Base-by-base conservation (phyloP, 129 eudicot genomes). In the Flaveria ramosissima region DNA sequence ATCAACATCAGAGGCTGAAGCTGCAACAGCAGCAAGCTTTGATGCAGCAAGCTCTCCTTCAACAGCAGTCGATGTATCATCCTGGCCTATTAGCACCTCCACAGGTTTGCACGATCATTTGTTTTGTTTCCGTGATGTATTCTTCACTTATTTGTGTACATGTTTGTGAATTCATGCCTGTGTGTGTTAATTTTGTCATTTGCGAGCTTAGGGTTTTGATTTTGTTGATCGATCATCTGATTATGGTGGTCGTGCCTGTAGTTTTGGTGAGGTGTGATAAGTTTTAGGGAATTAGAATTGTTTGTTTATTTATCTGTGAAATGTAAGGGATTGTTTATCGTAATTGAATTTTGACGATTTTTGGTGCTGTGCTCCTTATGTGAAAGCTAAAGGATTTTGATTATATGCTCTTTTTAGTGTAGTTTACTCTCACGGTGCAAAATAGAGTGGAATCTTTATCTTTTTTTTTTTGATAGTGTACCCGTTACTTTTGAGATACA, bases 31-130 rank as follows among this genome's bases (percentile, higher is more conserved):
- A 62, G 2, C 68, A 88, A 81, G 96, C 92, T 51, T 69, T 92
- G 87, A 90, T 92, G 98, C 98, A 93, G 51, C 98, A 93, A 82
- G 95, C 96, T 72, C 87, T 93, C 63, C 92, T 90, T 65, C 98
- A 92, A 70, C 97, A 93, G n/a, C 96, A 93, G 79, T 88, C 96
- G 13, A 86, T 93, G 6, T 93, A 90, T 85, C 98, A 87, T 78
- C 96, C 96, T 75, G 93, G 90, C 77, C 90, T 88, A 53, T 78
- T 92, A 80, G 92, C 92, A 66, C 88, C 98, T 62, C 96, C 93
- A 7, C 96, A 92, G 97, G 97, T 90, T 79, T 71, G 9, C 41
- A 73, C 65, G 23, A 59, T 59, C 32, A 21, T 59, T 14, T 70
- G 1, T 76, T 10, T 47, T 36, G 46, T 30, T 63, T 71, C 20